These are phyloP conservation scores for Taxillus chinensis DNA, from an alignment of 164 flowering plant species.

Conservation along the genomic window DNA sequence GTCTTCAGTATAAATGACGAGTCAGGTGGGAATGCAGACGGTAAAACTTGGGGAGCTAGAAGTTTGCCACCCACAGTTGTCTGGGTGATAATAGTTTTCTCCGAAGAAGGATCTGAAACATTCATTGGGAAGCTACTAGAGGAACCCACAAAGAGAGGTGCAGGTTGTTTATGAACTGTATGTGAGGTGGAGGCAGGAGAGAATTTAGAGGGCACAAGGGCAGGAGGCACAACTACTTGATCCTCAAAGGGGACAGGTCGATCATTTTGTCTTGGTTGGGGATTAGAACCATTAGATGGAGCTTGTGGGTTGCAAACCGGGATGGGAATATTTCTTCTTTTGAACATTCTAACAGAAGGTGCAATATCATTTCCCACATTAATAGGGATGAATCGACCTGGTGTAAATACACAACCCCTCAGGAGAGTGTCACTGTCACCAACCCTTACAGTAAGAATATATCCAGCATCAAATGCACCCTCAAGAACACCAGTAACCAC, in stretches of 20 bases:
- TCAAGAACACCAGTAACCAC: constrained; percentile 40
- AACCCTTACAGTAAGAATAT: constrained; percentile 31
- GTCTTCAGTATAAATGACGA: constrained; percentile 3
- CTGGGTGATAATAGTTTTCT: too few species aligned
- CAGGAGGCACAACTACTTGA: constrained; percentile 5
- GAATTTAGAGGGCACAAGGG: background rate
- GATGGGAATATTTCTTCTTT: constrained; percentile 23
- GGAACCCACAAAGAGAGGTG: too few species aligned
- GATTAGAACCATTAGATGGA: constrained; percentile 1
- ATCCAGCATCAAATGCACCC: constrained; percentile 44
- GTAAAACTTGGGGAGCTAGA: background rate
- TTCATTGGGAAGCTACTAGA: too few species aligned
- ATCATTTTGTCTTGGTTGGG: background rate
- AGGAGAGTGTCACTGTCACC: constrained; percentile 17
- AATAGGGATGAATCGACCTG: constrained; percentile 23
- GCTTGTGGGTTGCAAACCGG: constrained; percentile 15
- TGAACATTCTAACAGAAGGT: constrained; percentile 30
- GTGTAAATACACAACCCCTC: constrained; percentile 41
- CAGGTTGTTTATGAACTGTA: too few species aligned
- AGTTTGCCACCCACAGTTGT: too few species aligned
- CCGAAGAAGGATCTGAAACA: too few species aligned
- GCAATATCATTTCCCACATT: constrained; percentile 42
- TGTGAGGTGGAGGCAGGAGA: background rate
- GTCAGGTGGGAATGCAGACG: constrained; percentile 2
- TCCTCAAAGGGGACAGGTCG: constrained; percentile 11